phyloP scores from a whole-genome alignment of 495 filamentous ascomycete species.

The Aeminium ludgeri region DNA sequence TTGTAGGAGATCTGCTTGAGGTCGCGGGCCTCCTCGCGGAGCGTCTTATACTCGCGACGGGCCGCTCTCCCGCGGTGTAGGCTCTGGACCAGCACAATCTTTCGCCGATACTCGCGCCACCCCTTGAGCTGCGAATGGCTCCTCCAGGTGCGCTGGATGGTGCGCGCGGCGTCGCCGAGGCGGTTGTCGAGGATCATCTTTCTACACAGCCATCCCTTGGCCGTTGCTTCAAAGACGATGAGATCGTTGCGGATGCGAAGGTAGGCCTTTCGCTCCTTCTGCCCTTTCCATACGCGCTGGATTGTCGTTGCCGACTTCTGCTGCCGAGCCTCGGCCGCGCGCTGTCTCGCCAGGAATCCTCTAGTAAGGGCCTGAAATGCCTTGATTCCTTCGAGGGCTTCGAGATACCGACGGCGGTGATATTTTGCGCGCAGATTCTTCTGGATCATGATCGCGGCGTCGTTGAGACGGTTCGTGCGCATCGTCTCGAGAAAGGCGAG shows the following conservation, averaged over 20 bases:
- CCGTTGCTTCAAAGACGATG: conserved; percentile 68
- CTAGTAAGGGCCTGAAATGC: conserved; percentile 57
- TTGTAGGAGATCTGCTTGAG: conserved; percentile 98
- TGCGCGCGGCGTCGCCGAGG: conserved; percentile 76
- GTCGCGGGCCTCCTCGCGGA: conserved; percentile 91
- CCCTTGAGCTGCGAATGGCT: conserved; percentile 56
- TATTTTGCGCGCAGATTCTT: conserved; percentile 96
- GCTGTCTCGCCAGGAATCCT: conserved; percentile 57
- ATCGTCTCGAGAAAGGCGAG: conserved; percentile 93
- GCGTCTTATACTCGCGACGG: conserved; percentile 64
- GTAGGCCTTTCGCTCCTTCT: conserved; percentile 68
- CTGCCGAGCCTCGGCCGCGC: conserved; percentile 63
- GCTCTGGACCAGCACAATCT: conserved; percentile 81
- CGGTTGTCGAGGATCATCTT: conserved; percentile 83
- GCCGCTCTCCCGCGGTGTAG: conserved; percentile 80
- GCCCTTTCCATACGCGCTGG: conserved; percentile 84
- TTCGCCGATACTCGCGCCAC: conserved; percentile 77
- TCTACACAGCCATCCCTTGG: conserved; percentile 79
- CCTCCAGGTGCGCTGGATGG: conserved; percentile 84
- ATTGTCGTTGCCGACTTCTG: conserved; percentile 83
- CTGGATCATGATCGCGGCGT: conserved; percentile 95
- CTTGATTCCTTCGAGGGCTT: conserved; percentile 66
- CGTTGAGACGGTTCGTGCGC: conserved; percentile 73
- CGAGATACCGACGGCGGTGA: conserved; percentile 80
- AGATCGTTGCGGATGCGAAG: conserved; percentile 60